A percentile compares a stretch with the other conserved stretches of the same genome.
These are phyloP conservation scores for Setaria italica DNA, from an alignment of 202 grass and related monocot genomes.

Conservation along the genomic window DNA sequence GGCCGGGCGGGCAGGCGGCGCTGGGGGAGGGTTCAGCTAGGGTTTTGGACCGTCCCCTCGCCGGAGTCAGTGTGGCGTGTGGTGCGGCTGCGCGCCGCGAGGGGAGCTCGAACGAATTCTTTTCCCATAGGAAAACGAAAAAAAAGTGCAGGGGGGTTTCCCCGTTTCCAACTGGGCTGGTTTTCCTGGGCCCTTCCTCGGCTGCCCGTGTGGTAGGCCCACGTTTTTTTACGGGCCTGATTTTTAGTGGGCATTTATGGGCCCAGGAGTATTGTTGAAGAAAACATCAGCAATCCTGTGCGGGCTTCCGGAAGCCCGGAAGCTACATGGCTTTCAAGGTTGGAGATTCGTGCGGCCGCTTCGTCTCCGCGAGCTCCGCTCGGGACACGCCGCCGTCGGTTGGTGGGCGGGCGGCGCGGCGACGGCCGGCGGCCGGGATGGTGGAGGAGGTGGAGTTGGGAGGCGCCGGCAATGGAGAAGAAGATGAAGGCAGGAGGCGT, in stretches of 20 bases:
- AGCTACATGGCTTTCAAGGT: no score
- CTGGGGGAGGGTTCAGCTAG: conserved; percentile 28
- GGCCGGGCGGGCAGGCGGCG: not conserved
- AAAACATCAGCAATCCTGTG: no score
- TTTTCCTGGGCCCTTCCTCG: not conserved
- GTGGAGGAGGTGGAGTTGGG: no score
- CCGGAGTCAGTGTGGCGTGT: not conserved
- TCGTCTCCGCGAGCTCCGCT: no score
- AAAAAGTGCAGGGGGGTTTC: not conserved
- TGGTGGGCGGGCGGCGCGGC: no score
- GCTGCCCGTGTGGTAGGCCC: not conserved
- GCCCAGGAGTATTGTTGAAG: not conserved
- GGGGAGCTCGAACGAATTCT: not conserved
- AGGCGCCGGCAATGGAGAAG: no score
- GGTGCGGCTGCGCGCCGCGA: conserved; percentile 24
- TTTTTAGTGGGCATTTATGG: not conserved
- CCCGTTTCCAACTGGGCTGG: no score
- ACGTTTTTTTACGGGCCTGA: not conserved
- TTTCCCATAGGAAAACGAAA: not conserved
- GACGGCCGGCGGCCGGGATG: no score
- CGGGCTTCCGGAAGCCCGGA: no score
- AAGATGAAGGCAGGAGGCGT: no score
- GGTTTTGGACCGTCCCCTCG: conserved; percentile 26
- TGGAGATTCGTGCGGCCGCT: no score
- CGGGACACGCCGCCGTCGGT: no score